Conservation (phyloP, 257 asterid genomes). For the Forsythia suspensa region DNA sequence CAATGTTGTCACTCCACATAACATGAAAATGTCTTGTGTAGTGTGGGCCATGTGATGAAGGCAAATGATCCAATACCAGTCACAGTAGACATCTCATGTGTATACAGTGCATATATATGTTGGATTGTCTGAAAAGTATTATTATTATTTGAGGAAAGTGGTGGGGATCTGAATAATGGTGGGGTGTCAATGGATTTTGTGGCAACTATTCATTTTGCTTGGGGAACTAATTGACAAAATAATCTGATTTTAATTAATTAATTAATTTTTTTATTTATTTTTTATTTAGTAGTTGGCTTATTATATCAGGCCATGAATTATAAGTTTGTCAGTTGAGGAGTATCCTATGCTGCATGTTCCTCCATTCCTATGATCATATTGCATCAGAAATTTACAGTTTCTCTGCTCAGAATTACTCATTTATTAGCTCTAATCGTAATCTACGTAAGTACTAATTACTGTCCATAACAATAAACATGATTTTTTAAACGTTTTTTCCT, state of each 20-base stretch:
- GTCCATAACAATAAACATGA: neutral
- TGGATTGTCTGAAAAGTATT: neutral
- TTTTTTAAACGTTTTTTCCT: neutral
- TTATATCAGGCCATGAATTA: neutral
- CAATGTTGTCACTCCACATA: conserved; percentile 27
- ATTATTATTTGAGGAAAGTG: neutral
- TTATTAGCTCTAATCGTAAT: neutral
- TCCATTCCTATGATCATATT: neutral
- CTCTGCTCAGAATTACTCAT: neutral
- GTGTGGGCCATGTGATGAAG: conserved; percentile 20
- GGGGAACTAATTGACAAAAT: neutral
- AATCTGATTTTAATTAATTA: neutral
- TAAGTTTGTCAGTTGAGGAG: neutral
- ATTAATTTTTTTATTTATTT: neutral
- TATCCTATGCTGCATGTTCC: conserved; percentile 13
- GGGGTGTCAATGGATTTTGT: conserved; percentile 31
- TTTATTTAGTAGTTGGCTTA: conserved; percentile 8
- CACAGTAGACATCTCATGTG: conserved; percentile 4
- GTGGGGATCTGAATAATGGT: conserved; percentile 2
- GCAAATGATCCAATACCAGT: neutral
- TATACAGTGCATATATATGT: neutral
- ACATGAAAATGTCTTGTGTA: conserved; percentile 20
- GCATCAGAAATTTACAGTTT: neutral
- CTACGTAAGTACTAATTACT: neutral
- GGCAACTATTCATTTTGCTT: conserved; percentile 28